phyloP scores from a whole-genome alignment of 1,284 basidiomycete species.

The Apiotrichum laibachii region DNA sequence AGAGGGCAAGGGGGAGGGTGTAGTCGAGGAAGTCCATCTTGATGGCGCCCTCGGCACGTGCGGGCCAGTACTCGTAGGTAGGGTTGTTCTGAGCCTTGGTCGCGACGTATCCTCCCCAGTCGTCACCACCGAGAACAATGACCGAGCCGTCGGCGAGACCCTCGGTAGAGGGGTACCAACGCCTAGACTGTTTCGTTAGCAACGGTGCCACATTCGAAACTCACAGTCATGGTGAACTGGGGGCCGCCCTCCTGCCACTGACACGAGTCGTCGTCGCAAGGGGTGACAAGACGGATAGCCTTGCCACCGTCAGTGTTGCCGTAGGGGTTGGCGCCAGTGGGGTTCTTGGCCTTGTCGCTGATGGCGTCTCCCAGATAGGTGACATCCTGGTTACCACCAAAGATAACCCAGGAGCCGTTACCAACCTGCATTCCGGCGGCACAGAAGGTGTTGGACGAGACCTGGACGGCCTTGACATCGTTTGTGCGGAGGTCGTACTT shows the following conservation, averaged over 20 bases:
- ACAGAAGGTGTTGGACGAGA: conserved; percentile 77
- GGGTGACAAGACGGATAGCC: conserved; percentile 62
- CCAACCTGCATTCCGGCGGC: conserved; percentile 54
- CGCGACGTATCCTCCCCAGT: conserved; percentile 63
- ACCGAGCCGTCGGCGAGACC: conserved; percentile 54
- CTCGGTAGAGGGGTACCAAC: conserved; percentile 74
- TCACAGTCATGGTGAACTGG: conserved; percentile 58
- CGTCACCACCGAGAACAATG: conserved; percentile 54
- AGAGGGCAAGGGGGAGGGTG: conserved; percentile 87
- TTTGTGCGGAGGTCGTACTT: conserved; percentile 54
- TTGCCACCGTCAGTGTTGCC: conserved; percentile 64
- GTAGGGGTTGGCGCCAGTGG: conserved; percentile 54
- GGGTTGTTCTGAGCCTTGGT: conserved; percentile 69
- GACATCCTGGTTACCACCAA: conserved; percentile 67
- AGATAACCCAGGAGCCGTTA: conserved; percentile 54
- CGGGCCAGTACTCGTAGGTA: conserved; percentile 70
- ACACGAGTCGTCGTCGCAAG: conserved; percentile 63
- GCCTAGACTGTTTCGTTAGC: conserved; percentile 46
- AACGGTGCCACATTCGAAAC: conserved; percentile 49
- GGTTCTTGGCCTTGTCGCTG: conserved; percentile 34
- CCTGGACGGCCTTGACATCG: conserved; percentile 59
- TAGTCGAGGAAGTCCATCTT: conserved; percentile 74
- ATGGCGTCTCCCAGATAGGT: conserved; percentile 62
- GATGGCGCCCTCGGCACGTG: conserved; percentile 57
- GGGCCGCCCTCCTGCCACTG: conserved; percentile 58